phyloP scores from a whole-genome alignment of 179 eudicot species.

The Vitellaria paradoxa region DNA sequence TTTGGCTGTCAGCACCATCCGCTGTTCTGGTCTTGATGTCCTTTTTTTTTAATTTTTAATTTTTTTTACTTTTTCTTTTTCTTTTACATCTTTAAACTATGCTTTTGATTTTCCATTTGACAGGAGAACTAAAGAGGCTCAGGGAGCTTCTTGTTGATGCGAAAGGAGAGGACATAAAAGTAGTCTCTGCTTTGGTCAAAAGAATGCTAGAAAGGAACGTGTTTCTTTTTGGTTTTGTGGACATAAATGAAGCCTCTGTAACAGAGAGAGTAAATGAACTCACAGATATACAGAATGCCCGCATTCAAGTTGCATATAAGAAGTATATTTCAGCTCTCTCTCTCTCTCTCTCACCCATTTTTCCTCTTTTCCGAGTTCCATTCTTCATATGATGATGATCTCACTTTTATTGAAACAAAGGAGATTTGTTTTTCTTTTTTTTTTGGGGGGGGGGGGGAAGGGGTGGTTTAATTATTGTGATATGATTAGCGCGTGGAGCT shows the following conservation, averaged over 20 bases:
- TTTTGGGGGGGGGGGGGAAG: too few species aligned
- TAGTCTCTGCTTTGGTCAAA: slow-evolving; percentile 60
- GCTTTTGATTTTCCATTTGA: slow-evolving; percentile 14
- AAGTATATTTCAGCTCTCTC: slow-evolving; percentile 36
- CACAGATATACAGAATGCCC: slow-evolving; percentile 61
- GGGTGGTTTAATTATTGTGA: too few species aligned
- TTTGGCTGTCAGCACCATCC: too few species aligned
- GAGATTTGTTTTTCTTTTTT: too few species aligned
- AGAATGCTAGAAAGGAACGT: slow-evolving; percentile 67
- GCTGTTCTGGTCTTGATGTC: too few species aligned
- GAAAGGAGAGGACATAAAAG: slow-evolving; percentile 44
- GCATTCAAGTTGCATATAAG: slow-evolving; percentile 53
- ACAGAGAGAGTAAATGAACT: slow-evolving; percentile 67
- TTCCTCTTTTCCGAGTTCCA: not conserved
- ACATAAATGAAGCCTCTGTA: slow-evolving; percentile 55
- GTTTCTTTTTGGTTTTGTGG: slow-evolving; percentile 68
- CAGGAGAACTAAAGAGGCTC: slow-evolving; percentile 66
- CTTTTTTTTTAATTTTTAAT: too few species aligned
- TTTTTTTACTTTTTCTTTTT: not conserved
- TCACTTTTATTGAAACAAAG: too few species aligned
- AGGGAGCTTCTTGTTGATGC: slow-evolving; percentile 57
- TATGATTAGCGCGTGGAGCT: not conserved
- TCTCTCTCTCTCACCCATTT: not conserved
- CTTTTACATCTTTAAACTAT: not conserved
- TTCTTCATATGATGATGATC: not conserved